phyloP scores from a whole-genome alignment of 2,329 filamentous ascomycete species.

The Samsoniella hepiali region DNA sequence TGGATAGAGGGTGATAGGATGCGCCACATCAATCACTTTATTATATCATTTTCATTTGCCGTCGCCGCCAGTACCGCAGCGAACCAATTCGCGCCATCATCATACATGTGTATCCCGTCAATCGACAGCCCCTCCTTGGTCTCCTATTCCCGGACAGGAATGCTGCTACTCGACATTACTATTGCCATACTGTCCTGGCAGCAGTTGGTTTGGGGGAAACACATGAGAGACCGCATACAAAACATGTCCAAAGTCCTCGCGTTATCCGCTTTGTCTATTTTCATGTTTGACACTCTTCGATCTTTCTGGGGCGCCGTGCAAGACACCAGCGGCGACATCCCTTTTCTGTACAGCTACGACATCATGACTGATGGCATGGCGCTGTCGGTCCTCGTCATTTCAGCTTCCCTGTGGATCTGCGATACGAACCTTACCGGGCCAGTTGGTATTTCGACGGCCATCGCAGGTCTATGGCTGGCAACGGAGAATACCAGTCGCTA shows the following conservation, averaged over 20 bases:
- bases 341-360: constrained; percentile 46
- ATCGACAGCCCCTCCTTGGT: constrained; percentile 38
- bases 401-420: constrained; percentile 44
- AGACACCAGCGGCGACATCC: neutral
- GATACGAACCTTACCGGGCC: constrained; percentile 45
- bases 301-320: constrained; percentile 25
- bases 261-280: constrained; percentile 37
- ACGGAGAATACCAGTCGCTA: constrained; percentile 35
- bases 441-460: constrained; percentile 41
- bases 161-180: constrained; percentile 10
- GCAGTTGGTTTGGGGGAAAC: constrained; percentile 49
- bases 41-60: constrained; percentile 38
- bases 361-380: constrained; percentile 46
- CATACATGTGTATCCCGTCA: constrained; percentile 48
- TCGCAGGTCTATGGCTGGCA: constrained; percentile 38
- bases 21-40: constrained; percentile 31
- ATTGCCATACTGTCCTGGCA: constrained; percentile 47
- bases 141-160: constrained; percentile 37
- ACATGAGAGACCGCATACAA: constrained; percentile 44
- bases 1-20: constrained; percentile 46
- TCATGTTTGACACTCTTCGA: constrained; percentile 36
- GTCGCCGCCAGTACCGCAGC: constrained; percentile 42
- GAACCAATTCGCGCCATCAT: constrained; percentile 42
- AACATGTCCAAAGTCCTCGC: constrained; percentile 43
- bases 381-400: constrained; percentile 43